phyloP scores from a whole-genome alignment of 306 rosid species.

The Mimosa pudica region DNA sequence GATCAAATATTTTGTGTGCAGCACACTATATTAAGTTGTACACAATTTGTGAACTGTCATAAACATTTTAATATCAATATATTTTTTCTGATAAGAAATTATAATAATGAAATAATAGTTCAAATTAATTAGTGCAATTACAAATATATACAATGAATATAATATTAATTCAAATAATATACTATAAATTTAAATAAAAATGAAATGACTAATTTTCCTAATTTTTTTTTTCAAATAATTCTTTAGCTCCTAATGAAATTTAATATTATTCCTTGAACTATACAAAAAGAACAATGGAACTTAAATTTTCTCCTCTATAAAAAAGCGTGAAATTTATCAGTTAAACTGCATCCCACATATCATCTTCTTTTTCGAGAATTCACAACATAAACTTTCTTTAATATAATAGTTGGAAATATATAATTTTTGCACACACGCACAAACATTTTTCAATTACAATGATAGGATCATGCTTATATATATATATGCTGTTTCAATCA shows the following conservation, averaged over 20 bases:
- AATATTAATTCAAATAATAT: background rate
- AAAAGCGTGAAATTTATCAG: background rate
- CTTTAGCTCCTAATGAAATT: background rate
- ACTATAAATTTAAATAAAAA: background rate
- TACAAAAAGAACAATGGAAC: background rate
- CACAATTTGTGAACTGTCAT: background rate
- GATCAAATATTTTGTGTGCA: background rate
- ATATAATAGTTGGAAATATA: background rate
- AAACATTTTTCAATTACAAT: background rate
- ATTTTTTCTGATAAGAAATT: background rate
- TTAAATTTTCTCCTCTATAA: too few relatives aligned
- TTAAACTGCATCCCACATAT: background rate
- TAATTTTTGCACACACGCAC: background rate
- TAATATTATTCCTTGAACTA: too few relatives aligned
- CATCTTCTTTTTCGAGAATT: background rate
- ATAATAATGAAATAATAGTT: background rate
- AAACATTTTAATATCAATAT: background rate
- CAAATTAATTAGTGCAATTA: background rate
- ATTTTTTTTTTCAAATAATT: background rate
- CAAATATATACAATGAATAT: too few relatives aligned
- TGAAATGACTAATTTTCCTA: background rate
- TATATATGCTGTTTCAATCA: background rate
- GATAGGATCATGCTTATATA: background rate
- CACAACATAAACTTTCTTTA: background rate
- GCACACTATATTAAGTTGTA: background rate